A percentile compares a stretch with the other conserved stretches of the same genome.
phyloP scores from a whole-genome alignment of 1,284 basidiomycete genomes.

The Fomitopsis betulina region DNA sequence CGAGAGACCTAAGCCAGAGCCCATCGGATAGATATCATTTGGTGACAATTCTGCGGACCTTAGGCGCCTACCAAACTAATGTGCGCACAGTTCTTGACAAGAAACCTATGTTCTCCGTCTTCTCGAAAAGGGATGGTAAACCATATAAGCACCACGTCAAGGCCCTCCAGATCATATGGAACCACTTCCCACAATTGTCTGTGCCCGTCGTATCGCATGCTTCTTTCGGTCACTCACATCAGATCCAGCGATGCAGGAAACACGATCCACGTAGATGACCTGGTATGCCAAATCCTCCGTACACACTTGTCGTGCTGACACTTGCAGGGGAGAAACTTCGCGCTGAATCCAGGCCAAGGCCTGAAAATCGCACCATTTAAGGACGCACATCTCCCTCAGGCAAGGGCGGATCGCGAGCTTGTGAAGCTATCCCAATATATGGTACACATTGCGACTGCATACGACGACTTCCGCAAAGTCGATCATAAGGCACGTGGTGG shows the following conservation, averaged over 20 bases:
- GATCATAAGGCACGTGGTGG: conserved; percentile 51
- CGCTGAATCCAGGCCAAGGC: conserved; percentile 80
- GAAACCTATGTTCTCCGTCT: conserved; percentile 87
- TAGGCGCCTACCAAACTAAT: background rate
- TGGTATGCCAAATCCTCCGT: conserved; percentile 38
- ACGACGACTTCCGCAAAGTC: conserved; percentile 49
- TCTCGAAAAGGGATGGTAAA: conserved; percentile 68
- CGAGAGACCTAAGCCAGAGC: background rate
- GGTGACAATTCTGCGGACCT: conserved; percentile 31
- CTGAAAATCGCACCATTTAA: conserved; percentile 83
- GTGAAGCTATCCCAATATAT: conserved; percentile 61
- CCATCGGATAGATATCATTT: conserved; percentile 45
- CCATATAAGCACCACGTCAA: conserved; percentile 81
- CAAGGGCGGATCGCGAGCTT: conserved; percentile 64
- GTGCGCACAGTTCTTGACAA: conserved; percentile 69
- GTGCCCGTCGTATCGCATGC: conserved; percentile 26
- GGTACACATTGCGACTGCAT: conserved; percentile 47
- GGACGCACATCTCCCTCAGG: conserved; percentile 61
- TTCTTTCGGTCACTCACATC: background rate
- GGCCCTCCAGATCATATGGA: conserved; percentile 84
- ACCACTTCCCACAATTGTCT: conserved; percentile 76
- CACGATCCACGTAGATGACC: conserved; percentile 86
- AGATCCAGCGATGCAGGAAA: conserved; percentile 59
- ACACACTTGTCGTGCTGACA: background rate
- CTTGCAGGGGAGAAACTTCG: conserved; percentile 74